Conservation (phyloP, 1,139 yeast species). For the Suhomyces maxii region DNA sequence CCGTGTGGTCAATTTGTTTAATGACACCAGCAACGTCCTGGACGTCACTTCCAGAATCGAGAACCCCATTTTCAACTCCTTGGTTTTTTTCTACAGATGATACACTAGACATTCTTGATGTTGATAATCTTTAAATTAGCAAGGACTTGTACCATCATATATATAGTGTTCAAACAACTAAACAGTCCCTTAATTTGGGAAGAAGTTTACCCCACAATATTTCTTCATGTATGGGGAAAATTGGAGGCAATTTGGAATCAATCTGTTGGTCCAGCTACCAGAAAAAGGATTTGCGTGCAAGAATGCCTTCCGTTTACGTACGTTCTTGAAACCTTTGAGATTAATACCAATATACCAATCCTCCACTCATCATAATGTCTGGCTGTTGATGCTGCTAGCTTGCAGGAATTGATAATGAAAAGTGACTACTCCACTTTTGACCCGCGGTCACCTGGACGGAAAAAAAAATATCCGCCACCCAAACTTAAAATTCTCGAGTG, state of each 20-base stretch:
- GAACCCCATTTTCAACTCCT: not conserved
- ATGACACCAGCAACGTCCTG: not conserved
- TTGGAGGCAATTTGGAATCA: too few species aligned
- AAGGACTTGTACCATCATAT: not conserved
- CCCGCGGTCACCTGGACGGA: not conserved
- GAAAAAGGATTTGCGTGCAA: too few species aligned
- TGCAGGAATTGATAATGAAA: too few species aligned
- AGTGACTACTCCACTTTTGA: not conserved
- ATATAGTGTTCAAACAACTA: not conserved
- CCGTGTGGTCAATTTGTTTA: not conserved
- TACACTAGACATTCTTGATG: conserved; percentile 1
- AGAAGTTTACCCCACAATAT: not conserved
- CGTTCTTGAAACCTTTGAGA: too few species aligned
- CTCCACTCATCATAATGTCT: not conserved
- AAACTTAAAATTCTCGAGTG: not conserved
- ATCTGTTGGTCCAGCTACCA: too few species aligned
- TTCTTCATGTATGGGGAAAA: too few species aligned
- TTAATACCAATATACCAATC: not conserved
- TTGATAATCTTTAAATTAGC: not conserved
- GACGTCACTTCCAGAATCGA: conserved; percentile 1
- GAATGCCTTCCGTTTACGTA: too few species aligned
- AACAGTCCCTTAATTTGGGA: not conserved
- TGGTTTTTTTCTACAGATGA: not conserved
- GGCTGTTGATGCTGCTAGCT: too few species aligned
- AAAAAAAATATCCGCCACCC: not conserved